Base-by-base conservation (phyloP, 495 filamentous ascomycete genomes). In the Thermochaetoides thermophila region DNA sequence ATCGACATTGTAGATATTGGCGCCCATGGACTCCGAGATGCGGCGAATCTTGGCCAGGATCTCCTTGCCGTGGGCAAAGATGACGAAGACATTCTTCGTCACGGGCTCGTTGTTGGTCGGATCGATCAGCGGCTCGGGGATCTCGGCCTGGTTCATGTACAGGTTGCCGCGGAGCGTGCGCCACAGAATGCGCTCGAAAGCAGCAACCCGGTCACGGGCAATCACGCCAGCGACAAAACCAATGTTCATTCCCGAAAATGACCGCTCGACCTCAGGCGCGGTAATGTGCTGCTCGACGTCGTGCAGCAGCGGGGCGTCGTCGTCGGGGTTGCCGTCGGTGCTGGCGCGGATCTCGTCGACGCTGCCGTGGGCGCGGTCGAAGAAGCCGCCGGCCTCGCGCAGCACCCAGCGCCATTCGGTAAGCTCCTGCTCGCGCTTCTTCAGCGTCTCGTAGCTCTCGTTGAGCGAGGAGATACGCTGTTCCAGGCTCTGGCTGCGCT, bases 151-250 rank as follows among this genome's bases (percentile, higher is more conserved):
- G 61, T 96, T 99, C 89, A 99, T 99, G 63, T 95, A 99, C 13
- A 99, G 71, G 59, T 99, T 99, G 43, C 89, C 89, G 46, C 89
- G 84, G 34, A 99, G 65, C 0, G 89, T 94, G 34, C 89, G 69
- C 89, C 89, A 99, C 11, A 99, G 69, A 41, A 96, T 96, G 32
- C 89, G 76, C 58, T 99, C 89, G 49, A 99, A 95, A 20, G 89
- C 79, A 7, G 78, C 85, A 36, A 96, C 89, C 6, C 86, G 76
- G 41, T 95, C 87, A 16, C 86, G 69, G 16, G 82, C 78, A 46
- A 99, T 96, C 32, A 96, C 91, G 56, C 89, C 89, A 32, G 91
- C 78, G n/a, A 99, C 89, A 44, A 99, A 96, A n/a, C 91, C 91
- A 46, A 99, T 96, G 54, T 93, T 93, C 83, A 93, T 91, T 29